These are phyloP conservation scores for Crithidia acanthocephali DNA, from an alignment of 208 protist genomes.

Conservation along the genomic window DNA sequence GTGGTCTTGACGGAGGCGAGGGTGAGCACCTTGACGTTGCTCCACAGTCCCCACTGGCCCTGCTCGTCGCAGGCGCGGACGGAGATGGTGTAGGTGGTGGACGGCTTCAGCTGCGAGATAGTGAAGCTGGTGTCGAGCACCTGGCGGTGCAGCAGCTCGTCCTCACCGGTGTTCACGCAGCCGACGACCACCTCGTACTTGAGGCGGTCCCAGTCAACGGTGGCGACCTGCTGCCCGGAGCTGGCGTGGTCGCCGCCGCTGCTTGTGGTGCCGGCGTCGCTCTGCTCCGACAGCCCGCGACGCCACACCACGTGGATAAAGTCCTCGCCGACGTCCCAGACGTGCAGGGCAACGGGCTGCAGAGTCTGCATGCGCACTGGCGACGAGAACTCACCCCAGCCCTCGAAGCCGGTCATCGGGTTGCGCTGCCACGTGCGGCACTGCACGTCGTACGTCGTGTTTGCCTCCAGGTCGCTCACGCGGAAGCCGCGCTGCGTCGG, in stretches of 20 bases:
- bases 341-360: slow-evolving; percentile 66
- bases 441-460: slow-evolving; percentile 81
- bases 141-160: slow-evolving; percentile 74
- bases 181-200: slow-evolving; percentile 93
- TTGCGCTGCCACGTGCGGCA: slow-evolving; percentile 80
- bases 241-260: neutral
- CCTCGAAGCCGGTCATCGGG: slow-evolving; percentile 68
- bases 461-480: slow-evolving; percentile 62
- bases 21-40: slow-evolving; percentile 75
- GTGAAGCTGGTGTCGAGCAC: slow-evolving; percentile 87
- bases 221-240: neutral
- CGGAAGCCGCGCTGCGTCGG: slow-evolving; percentile 64
- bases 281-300: slow-evolving; percentile 50
- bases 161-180: slow-evolving; percentile 80
- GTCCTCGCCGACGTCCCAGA: slow-evolving; percentile 90
- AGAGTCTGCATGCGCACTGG: slow-evolving; percentile 77
- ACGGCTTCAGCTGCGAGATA: slow-evolving; percentile 82
- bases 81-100: slow-evolving; percentile 84
- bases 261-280: neutral
- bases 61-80: slow-evolving; percentile 87
- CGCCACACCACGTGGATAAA: slow-evolving; percentile 87
- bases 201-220: slow-evolving; percentile 53
- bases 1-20: slow-evolving; percentile 76
- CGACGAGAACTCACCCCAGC: slow-evolving; percentile 82
- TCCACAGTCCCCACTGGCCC: slow-evolving; percentile 90